Base-by-base conservation (phyloP, 1,284 basidiomycete species). In the Cronartium quercuum region DNA sequence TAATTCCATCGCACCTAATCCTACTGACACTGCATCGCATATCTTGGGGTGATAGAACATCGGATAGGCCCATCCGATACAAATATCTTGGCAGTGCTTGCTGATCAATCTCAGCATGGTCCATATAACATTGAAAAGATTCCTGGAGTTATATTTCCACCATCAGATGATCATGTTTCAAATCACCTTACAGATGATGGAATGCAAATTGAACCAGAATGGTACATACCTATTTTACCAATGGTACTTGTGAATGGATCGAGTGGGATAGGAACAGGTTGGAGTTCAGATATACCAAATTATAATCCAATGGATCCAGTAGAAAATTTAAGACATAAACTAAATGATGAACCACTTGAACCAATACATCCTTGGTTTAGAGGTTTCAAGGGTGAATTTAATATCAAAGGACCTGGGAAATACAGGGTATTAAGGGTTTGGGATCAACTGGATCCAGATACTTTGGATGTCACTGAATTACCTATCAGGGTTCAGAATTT, bases 261-360 rank as follows among this genome's bases (percentile, higher is more conserved):
- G 15, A 94, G 98, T 79, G 96, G 96, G 84, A 98, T 99, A 80
- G 96, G 96, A 69, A 99, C 96, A 66, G 94, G 95, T 76, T 99
- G 96, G 95, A 95, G 92, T 80, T 97, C 96, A 0, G 88, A 84
- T 60, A 86, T 99, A 68, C 96, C 96, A 10, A 91, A 90, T 80
- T 98, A 90, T 85, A 98, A 98, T 82, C 96, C 96, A 0, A 83
- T 83, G 35, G 95, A 98, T 76, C 89, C 98, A 65, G 90, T 98
- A 21, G 86, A 86, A 37, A 98, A 98, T 82, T 82, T 99, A 65
- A 88, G 89, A 12, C 87, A 91, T 5, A 83, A 95, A 78, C 94
- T 98, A 91, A 85, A 86, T 0, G 90, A 88, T 55, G 91, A 97
- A 82, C 91, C 94, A 78, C 81, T 90, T 76, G 87, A 89, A 13